Percentiles rank a stretch among this genome's conserved stretches.
These are phyloP conservation scores for Didymella exigua DNA, from an alignment of 2,329 filamentous ascomycete species.

Conservation along the genomic window DNA sequence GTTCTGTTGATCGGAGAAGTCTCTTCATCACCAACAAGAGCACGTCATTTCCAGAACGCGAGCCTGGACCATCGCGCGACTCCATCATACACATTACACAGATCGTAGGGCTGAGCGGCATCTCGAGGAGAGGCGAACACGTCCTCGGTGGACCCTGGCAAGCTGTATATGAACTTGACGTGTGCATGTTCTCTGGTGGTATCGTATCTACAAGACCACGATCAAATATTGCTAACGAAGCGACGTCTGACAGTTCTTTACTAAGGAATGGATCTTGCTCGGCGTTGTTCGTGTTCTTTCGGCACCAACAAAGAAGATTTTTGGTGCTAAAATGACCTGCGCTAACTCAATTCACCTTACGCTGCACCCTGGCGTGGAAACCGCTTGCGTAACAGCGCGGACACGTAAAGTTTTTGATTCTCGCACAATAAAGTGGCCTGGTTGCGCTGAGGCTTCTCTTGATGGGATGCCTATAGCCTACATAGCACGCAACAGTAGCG, in stretches of 20 bases:
- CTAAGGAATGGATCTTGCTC: background rate
- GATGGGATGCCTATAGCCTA: no score
- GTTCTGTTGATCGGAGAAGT: constrained; percentile 16
- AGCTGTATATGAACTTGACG: background rate
- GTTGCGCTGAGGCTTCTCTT: background rate
- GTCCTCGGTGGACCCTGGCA: background rate
- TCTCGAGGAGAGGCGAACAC: background rate
- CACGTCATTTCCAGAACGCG: constrained; percentile 24
- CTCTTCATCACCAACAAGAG: constrained; percentile 23
- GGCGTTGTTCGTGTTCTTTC: background rate
- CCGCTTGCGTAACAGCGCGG: background rate
- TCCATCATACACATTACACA: background rate
- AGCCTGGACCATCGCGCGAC: constrained; percentile 19
- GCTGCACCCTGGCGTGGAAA: background rate
- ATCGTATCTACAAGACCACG: background rate
- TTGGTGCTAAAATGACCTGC: background rate
- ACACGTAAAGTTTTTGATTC: background rate
- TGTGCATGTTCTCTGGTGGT: background rate
- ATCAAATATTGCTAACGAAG: background rate
- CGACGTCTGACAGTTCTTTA: background rate
- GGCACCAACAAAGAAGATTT: background rate
- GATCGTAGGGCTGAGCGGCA: background rate
- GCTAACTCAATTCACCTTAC: background rate
- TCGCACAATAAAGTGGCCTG: background rate
- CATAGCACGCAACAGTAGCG: background rate